These are phyloP conservation scores for Coniochaeta prunicola DNA, from an alignment of 2,329 filamentous ascomycete genomes.

Conservation along the genomic window DNA sequence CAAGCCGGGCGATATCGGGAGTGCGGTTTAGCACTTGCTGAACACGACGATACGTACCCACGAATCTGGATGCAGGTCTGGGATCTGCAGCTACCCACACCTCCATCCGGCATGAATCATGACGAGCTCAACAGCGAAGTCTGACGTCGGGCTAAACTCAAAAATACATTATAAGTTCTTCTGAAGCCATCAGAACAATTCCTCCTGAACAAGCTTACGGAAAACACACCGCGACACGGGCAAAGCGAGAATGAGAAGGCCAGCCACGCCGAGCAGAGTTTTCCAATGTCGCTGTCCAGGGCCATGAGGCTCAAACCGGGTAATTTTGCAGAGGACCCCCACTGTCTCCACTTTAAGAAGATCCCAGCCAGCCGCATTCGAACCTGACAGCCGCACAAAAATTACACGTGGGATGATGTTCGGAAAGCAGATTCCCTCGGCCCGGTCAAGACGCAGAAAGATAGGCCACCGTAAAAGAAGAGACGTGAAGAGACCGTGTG, in stretches of 20 bases:
- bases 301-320: constrained; percentile 1
- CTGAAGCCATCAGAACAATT: not conserved
- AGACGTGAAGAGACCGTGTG: no score
- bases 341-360: not conserved
- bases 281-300: not conserved
- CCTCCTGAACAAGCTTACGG: no score
- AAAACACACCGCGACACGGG: not conserved
- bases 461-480: no score
- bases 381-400: not conserved
- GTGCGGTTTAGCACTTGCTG: not conserved
- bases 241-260: not conserved
- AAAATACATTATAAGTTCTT: not conserved
- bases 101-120: not conserved
- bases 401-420: not conserved
- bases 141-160: not conserved
- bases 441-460: not conserved
- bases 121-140: not conserved
- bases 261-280: not conserved
- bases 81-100: constrained; percentile 2
- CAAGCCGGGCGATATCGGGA: not conserved
- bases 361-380: constrained; percentile 1
- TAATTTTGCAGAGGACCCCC: not conserved
- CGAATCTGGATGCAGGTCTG: not conserved
- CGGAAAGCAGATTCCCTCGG: not conserved
- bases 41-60: not conserved